These are phyloP conservation scores for Hypoxylon sp. DNA, from an alignment of 2,329 filamentous ascomycete genomes.

Conservation along the genomic window DNA sequence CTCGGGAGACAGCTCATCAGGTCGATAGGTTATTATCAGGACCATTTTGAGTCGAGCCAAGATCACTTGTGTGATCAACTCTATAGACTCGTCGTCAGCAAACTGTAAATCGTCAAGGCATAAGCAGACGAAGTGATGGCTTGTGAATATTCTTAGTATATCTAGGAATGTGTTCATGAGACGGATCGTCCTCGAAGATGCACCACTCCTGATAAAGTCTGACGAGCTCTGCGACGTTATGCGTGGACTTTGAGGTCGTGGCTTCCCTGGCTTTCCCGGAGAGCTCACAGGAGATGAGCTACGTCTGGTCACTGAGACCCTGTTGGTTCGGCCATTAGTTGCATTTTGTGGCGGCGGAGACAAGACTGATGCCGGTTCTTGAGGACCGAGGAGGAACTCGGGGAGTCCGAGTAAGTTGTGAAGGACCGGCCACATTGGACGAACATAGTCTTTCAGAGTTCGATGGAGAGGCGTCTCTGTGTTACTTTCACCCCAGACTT, in stretches of 20 bases:
- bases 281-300: conserved; percentile 66
- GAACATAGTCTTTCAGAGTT: conserved; percentile 72
- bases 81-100: conserved; percentile 88
- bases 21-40: conserved; percentile 82
- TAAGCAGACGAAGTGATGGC: conserved; percentile 89
- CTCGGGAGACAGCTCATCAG: conserved; percentile 73
- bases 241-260: conserved; percentile 55
- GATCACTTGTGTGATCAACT: conserved; percentile 86
- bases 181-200: conserved; percentile 75
- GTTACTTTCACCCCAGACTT: conserved; percentile 76
- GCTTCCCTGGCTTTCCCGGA: conserved; percentile 53
- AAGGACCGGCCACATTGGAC: conserved; percentile 75
- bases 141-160: conserved; percentile 83
- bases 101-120: conserved; percentile 92
- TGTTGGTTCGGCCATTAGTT: conserved; percentile 53
- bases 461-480: conserved; percentile 76
- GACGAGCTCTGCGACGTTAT: conserved; percentile 67
- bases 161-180: conserved; percentile 92
- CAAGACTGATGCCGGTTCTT: conserved; percentile 57
- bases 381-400: conserved; percentile 76
- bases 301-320: conserved; percentile 58
- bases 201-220: conserved; percentile 71
- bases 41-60: conserved; percentile 84
- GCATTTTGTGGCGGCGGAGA: conserved; percentile 57
- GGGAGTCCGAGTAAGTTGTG: conserved; percentile 74